phyloP scores from a whole-genome alignment of 805 yeast genomes.

The Cyberlindnera amylophila region DNA sequence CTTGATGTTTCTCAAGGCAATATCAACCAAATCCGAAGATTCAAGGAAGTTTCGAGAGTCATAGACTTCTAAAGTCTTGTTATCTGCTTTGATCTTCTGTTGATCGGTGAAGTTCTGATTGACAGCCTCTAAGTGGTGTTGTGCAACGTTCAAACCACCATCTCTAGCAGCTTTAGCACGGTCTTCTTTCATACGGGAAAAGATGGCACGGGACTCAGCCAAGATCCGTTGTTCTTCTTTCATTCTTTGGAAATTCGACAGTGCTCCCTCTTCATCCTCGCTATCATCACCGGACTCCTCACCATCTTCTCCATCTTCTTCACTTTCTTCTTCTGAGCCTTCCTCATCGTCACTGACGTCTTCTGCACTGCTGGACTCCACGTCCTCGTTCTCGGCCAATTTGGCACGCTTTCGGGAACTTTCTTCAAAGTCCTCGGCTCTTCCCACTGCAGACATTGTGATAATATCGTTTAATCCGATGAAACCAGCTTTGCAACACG shows the following conservation, averaged over 20 bases:
- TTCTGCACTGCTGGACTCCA: slow-evolving; percentile 2
- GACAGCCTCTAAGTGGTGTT: slow-evolving; percentile 40
- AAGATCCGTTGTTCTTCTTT: slow-evolving; percentile 28
- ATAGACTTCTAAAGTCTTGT: slow-evolving; percentile 45
- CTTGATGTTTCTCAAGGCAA: slow-evolving; percentile 58
- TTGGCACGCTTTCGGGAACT: slow-evolving; percentile 4
- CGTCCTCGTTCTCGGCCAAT: slow-evolving; percentile 6
- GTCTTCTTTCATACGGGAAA: slow-evolving; percentile 31
- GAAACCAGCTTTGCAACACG: too few species aligned
- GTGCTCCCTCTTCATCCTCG: slow-evolving; percentile 7
- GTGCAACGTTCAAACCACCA: slow-evolving; percentile 50
- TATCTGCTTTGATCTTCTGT: slow-evolving; percentile 32
- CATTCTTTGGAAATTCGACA: background rate
- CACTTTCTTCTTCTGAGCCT: slow-evolving; percentile 8
- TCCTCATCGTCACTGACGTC: slow-evolving; percentile 8
- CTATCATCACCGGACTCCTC: slow-evolving; percentile 10
- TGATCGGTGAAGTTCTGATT: slow-evolving; percentile 44
- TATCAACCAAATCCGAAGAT: slow-evolving; percentile 58
- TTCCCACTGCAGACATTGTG: too few species aligned
- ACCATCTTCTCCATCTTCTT: slow-evolving; percentile 13
- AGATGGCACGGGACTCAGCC: slow-evolving; percentile 31
- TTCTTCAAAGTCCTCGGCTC: background rate
- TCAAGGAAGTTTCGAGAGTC: slow-evolving; percentile 64
- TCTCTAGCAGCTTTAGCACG: slow-evolving; percentile 53
- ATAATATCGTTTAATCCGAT: too few species aligned